These are phyloP conservation scores for Flaveria ramosissima DNA, from an alignment of 129 eudicot species.

Conservation along the genomic window DNA sequence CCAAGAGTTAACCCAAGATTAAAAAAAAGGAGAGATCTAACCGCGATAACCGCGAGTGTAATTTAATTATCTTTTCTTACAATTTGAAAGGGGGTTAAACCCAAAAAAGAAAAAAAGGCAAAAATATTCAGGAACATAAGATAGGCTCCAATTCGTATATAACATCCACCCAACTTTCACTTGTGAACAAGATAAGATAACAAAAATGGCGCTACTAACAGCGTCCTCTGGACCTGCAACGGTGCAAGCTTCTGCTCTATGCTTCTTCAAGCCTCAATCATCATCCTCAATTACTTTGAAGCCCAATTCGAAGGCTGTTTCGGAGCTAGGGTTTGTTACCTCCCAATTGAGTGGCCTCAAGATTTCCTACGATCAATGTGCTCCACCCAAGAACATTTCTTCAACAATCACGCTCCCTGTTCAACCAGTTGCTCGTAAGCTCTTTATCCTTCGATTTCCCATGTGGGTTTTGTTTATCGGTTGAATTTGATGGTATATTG, in stretches of 20 bases:
- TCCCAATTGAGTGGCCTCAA: conserved; percentile 77
- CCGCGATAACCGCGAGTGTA: no score
- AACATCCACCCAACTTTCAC: conserved; percentile 11
- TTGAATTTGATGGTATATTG: no score
- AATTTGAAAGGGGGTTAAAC: not conserved
- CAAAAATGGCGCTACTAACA: conserved; percentile 42
- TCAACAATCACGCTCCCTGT: conserved; percentile 51
- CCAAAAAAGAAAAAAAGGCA: not conserved
- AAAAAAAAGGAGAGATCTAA: no score
- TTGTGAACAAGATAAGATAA: conserved; percentile 30
- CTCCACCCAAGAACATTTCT: conserved; percentile 42
- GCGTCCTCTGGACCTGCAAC: conserved; percentile 31
- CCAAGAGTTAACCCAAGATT: not conserved
- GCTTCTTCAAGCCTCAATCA: conserved; percentile 32
- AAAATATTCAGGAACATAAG: not conserved
- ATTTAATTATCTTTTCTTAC: no score
- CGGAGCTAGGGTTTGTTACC: conserved; percentile 64
- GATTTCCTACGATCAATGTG: conserved; percentile 39
- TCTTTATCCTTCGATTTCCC: not conserved
- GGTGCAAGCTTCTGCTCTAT: conserved; percentile 24
- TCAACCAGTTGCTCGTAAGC: conserved; percentile 81
- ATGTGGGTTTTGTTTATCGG: not conserved
- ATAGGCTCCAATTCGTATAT: conserved; percentile 3
- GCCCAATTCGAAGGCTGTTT: conserved; percentile 13
- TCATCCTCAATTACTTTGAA: conserved; percentile 30